These are phyloP conservation scores for Panellus pusillus DNA, from an alignment of 768 basidiomycete species.

Conservation along the genomic window DNA sequence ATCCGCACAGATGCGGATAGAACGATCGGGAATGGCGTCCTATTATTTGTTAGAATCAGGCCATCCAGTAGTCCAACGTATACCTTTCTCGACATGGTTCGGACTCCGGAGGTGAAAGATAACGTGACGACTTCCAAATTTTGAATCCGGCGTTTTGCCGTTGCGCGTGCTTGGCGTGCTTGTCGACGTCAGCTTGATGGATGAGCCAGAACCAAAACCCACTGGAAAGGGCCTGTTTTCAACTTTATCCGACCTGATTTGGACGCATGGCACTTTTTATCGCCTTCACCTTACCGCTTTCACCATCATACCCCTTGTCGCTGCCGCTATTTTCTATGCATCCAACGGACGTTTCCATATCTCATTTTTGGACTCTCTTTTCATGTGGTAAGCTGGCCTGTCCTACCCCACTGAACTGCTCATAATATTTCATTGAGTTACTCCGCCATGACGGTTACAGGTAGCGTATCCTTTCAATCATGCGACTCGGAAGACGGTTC, in stretches of 20 bases:
- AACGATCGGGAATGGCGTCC: slow-evolving; percentile 58
- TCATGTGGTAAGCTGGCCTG: slow-evolving; percentile 37
- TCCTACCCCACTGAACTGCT: neutral
- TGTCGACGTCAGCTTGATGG: no score
- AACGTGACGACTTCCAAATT: no score
- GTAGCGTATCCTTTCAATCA: slow-evolving; percentile 6
- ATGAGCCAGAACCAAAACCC: neutral
- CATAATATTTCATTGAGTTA: slow-evolving; percentile 30
- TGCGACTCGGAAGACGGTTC: neutral
- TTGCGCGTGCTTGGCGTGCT: no score
- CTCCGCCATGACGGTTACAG: slow-evolving; percentile 55
- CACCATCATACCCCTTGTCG: slow-evolving; percentile 57
- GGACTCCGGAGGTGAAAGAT: no score
- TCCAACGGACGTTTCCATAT: slow-evolving; percentile 55
- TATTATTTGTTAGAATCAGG: no score
- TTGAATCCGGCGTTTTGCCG: no score
- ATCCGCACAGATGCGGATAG: slow-evolving; percentile 84
- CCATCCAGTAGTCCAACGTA: no score
- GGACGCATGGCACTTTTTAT: slow-evolving; percentile 47
- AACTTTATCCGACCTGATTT: slow-evolving; percentile 20
- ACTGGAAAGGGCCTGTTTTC: neutral
- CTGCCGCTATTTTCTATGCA: slow-evolving; percentile 65
- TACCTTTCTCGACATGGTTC: no score
- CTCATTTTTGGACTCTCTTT: slow-evolving; percentile 55
- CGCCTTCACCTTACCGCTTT: slow-evolving; percentile 51